A percentile compares a stretch with the other conserved stretches of the same genome.
phyloP scores from a whole-genome alignment of 345 rosid genomes.

The Clausena lansium region DNA sequence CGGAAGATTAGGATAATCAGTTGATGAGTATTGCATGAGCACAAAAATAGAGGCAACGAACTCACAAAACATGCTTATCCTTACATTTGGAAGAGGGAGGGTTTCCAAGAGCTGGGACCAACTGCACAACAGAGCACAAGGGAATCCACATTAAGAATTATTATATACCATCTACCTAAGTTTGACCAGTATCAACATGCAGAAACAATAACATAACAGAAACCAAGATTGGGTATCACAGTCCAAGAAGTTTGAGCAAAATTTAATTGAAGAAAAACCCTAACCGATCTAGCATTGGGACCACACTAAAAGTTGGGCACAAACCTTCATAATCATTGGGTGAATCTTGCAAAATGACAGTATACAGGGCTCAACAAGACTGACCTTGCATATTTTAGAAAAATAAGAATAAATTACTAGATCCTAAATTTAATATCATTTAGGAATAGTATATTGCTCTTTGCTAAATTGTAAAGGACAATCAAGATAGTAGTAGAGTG shows the following conservation, averaged over 20 bases:
- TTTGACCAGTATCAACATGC: slow-evolving; percentile 4
- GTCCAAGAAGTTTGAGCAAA: not conserved
- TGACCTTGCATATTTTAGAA: slow-evolving; percentile 10
- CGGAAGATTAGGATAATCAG: not conserved
- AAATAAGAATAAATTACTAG: slow-evolving; percentile 11
- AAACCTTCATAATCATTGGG: slow-evolving; percentile 9
- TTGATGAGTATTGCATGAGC: slow-evolving; percentile 6
- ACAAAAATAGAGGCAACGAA: slow-evolving; percentile 12
- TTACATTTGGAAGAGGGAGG: slow-evolving; percentile 71
- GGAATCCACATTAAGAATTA: slow-evolving; percentile 14
- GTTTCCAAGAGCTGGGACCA: slow-evolving; percentile 69
- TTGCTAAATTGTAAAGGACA: slow-evolving; percentile 16
- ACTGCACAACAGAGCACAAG: slow-evolving; percentile 43
- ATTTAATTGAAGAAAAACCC: slow-evolving; percentile 10
- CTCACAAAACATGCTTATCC: slow-evolving; percentile 12
- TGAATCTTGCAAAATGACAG: slow-evolving; percentile 10
- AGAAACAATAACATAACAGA: slow-evolving; percentile 14
- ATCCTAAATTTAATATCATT: slow-evolving; percentile 7
- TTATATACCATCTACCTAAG: not conserved
- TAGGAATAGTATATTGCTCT: slow-evolving; percentile 7
- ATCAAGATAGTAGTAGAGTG: slow-evolving; percentile 25
- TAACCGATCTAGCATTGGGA: slow-evolving; percentile 21
- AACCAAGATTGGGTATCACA: not conserved
- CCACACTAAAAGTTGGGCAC: slow-evolving; percentile 18
- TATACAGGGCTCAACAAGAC: slow-evolving; percentile 6